Evolutionary conservation across 805 yeast species (phyloP), one percentile per base, ranked within the genome.

Genomic region (Hanseniaspora taiwanica): DNA sequence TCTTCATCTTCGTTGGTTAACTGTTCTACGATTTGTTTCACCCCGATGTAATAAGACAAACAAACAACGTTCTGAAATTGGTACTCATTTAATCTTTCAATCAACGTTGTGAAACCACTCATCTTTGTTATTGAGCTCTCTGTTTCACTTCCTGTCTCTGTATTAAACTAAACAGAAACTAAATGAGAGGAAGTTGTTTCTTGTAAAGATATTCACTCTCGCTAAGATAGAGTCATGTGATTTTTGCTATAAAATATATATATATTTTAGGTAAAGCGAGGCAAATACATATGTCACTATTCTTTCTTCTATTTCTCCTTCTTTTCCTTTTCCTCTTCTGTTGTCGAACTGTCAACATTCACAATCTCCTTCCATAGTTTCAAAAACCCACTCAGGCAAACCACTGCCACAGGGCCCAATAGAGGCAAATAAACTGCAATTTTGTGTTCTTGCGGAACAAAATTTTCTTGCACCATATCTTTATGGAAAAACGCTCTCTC

Each of bases 371-470:
- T 61, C 16, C 68, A 13, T 3, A 67, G 48, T 44, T 76, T 72
- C 4, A 76, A 16, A 1, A 71, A 39, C 0, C 78, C 81, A 42
- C 76, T 53, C 1, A 65, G 18, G 12, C 72, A 54, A 19, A 89
- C 86, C 18, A 89, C 72, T 1, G 72, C 60, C 25, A 86, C 64
- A 1, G 98, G 98, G 0, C 97, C 97, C 27, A 87, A 57, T 35
- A 89, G 63, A 0, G 98, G 98, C 53, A 85, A 65, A 49, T 86
- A 91, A 1, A 91, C 94, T 0, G 98, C 97, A 52, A 91, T 68
- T 57, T 84, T 87, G 55, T 89, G 98, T 57, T 89, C 96, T 47
- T 82, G 89, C 0, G 98, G 97, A 66, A 87, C 85, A 58, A 82
- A 86, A 42, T 81, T 84, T 55, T 89, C 96, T 52, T 85, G 94